Base-by-base conservation (phyloP, 768 basidiomycete genomes). In the Cystobasidium tubakii region DNA sequence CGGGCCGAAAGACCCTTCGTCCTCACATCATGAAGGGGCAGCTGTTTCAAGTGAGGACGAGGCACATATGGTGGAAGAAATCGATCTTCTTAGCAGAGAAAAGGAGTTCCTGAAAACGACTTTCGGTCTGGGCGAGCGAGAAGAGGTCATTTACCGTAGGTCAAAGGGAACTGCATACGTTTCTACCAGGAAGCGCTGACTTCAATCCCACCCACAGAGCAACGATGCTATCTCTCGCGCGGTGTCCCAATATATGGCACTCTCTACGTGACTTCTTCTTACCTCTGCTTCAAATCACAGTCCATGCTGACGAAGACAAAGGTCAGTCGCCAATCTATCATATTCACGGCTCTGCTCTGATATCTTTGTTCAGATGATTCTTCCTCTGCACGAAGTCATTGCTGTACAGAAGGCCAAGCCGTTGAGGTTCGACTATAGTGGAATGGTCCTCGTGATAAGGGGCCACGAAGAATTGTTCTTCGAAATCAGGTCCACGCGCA, bases 401-500 rank as follows among this genome's bases (percentile, higher is more conserved):
- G 86, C 91, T 13, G 85, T 86, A 3, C 90, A 96, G 81, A 89
- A 87, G 80, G 88, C 89, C 10, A 91, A 88, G 81, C 90, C 93
- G 1, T 90, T 90, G 76, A 87, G 90, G 27, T 91, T 96, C 80
- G 91, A 90, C 6, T 92, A 92, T 79, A 86, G 89, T 78, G 95
- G 95, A 31, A 85, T 98, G 23, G 87, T 90, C 42, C 84, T 98
- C 71, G 88, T 97, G 67, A 87, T 99, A 77, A 91, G 90, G 78
- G 95, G 95, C 0, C 92, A 98, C 79, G 95, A 99, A 82, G 95
- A 99, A 80, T 84, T 98, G 12, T 99, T 99, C 84, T 90, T 98
- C 78, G 96, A 99, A 81, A 95, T 99, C 80, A 84, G 85, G 50
- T 87, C 88, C 23, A 86, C 89, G 72, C 88, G 90, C 69, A 88